These are phyloP conservation scores for Chionographis japonica DNA, from an alignment of 106 monocot genomes.

Conservation along the genomic window DNA sequence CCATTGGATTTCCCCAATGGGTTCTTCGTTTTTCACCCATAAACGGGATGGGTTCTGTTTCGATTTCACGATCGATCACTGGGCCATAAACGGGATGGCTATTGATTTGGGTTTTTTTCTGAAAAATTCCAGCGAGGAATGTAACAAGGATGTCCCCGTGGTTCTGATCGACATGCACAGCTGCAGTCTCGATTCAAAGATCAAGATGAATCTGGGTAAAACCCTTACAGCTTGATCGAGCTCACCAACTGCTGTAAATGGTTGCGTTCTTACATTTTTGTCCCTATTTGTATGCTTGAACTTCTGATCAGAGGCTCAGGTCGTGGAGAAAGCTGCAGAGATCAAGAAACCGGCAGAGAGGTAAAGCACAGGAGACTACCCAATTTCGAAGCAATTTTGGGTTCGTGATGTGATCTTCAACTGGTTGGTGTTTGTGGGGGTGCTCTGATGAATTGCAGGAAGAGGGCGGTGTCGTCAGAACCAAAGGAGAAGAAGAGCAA, in stretches of 20 bases:
- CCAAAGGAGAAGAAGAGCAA: constrained; percentile 36
- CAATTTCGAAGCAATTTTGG: not conserved
- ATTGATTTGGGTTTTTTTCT: no score
- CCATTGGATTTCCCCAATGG: no score
- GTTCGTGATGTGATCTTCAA: not conserved
- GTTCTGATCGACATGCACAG: constrained; percentile 92
- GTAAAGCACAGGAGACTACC: constrained; percentile 6
- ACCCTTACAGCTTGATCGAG: not conserved
- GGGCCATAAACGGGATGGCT: no score
- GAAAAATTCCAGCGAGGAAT: constrained; percentile 49
- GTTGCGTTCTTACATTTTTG: not conserved
- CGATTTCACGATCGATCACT: no score
- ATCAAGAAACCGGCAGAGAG: constrained; percentile 42
- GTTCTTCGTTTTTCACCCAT: no score
- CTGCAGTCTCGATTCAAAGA: constrained; percentile 86
- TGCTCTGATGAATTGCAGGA: constrained; percentile 29
- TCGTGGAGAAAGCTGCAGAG: constrained; percentile 61
- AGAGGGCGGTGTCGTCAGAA: constrained; percentile 29
- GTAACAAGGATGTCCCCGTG: constrained; percentile 73
- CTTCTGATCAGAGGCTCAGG: constrained; percentile 53
- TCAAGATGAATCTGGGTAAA: constrained; percentile 72
- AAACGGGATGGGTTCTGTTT: no score
- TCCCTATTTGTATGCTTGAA: not conserved
- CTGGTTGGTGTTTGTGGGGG: not conserved
- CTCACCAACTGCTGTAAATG: not conserved